These are phyloP conservation scores for Beauveria sp. DNA, from an alignment of 2,329 filamentous ascomycete genomes.

Conservation along the genomic window DNA sequence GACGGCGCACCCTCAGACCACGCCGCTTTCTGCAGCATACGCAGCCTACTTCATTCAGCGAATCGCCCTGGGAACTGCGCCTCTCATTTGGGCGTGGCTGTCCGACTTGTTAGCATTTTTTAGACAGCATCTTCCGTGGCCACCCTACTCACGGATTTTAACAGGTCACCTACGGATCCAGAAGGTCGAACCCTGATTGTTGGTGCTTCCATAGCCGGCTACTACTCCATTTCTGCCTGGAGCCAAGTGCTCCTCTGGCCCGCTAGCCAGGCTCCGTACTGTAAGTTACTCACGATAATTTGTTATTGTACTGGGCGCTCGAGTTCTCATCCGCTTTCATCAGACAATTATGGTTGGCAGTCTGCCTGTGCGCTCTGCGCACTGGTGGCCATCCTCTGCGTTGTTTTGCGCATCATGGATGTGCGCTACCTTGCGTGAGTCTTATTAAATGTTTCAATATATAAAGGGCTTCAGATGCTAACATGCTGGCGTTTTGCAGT, in stretches of 20 bases:
- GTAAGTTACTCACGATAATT: constrained; percentile 20
- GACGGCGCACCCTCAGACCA: constrained; percentile 36
- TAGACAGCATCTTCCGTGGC: no score
- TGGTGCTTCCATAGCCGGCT: constrained; percentile 39
- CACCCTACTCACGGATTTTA: not conserved
- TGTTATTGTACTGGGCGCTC: no score
- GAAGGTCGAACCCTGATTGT: constrained; percentile 30
- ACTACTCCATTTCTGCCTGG: constrained; percentile 45
- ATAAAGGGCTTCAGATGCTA: not conserved
- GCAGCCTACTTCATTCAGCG: constrained; percentile 45
- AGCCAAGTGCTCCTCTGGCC: constrained; percentile 46
- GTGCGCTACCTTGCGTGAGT: constrained; percentile 17
- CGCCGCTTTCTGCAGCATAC: constrained; percentile 39
- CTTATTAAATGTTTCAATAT: not conserved
- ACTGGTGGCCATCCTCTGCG: constrained; percentile 38
- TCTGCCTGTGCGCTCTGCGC: constrained; percentile 36
- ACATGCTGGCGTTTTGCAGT: not conserved
- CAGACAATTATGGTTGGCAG: constrained; percentile 41
- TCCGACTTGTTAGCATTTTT: constrained; percentile 31
- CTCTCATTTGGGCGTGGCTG: constrained; percentile 45
- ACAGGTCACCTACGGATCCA: constrained; percentile 7
- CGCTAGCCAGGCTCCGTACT: constrained; percentile 41
- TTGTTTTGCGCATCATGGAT: constrained; percentile 35
- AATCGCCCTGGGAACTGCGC: constrained; percentile 40
- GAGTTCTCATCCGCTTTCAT: not conserved